These are phyloP conservation scores for Neonectria coccinea DNA, from an alignment of 2,329 filamentous ascomycete genomes.

Conservation along the genomic window DNA sequence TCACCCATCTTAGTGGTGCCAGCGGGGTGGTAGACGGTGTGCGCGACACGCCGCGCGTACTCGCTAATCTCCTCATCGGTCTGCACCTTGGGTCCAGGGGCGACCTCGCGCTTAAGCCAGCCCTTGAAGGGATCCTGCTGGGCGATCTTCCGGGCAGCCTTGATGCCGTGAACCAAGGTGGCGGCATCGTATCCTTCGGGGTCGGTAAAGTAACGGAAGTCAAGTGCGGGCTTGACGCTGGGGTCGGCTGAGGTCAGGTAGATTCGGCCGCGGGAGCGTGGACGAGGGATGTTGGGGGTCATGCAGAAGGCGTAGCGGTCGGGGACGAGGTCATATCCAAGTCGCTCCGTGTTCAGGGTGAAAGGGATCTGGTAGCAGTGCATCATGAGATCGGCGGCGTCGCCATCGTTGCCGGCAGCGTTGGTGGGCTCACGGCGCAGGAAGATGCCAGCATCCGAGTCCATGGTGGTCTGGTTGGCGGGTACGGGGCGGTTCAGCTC, in stretches of 20 bases:
- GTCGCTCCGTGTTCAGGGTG: slow-evolving; percentile 83
- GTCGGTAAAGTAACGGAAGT: slow-evolving; percentile 92
- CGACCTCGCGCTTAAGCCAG: slow-evolving; percentile 86
- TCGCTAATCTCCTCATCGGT: slow-evolving; percentile 84
- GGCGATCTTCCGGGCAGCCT: slow-evolving; percentile 81
- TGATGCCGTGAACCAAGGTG: slow-evolving; percentile 81
- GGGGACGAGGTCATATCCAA: slow-evolving; percentile 73
- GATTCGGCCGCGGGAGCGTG: slow-evolving; percentile 80
- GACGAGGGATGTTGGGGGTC: slow-evolving; percentile 90
- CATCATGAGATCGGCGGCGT: slow-evolving; percentile 91
- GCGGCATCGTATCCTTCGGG: slow-evolving; percentile 86
- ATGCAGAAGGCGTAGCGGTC: slow-evolving; percentile 91
- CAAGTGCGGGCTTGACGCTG: slow-evolving; percentile 81
- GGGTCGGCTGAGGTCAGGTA: slow-evolving; percentile 83
- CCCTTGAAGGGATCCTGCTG: slow-evolving; percentile 81
- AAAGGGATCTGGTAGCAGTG: slow-evolving; percentile 98
- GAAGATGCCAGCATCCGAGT: slow-evolving; percentile 91
- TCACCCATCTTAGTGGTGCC: slow-evolving; percentile 94
- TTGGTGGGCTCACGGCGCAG: slow-evolving; percentile 80
- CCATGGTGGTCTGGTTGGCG: slow-evolving; percentile 86
- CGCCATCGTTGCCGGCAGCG: slow-evolving; percentile 74
- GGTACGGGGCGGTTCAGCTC: slow-evolving; percentile 83
- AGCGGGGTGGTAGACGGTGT: slow-evolving; percentile 91
- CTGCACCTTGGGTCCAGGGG: slow-evolving; percentile 78
- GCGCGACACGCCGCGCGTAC: slow-evolving; percentile 83